Percentiles rank a stretch among this genome's conserved stretches.
Evolutionary conservation across 148 eudicot species (phyloP).

Genomic region (Rhododendron ferrugineum): DNA sequence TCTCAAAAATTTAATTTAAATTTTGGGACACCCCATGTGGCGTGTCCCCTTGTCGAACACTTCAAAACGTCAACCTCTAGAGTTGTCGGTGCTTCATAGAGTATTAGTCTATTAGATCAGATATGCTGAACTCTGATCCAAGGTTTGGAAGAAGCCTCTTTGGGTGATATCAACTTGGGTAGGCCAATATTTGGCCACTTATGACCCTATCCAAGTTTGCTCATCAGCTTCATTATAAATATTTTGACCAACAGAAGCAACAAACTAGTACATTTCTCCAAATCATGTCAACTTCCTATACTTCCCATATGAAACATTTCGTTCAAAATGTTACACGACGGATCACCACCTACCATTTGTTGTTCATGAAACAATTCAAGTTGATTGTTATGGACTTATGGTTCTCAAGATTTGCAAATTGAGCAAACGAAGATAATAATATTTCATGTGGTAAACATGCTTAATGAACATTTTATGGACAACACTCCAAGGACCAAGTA

Average conservation of each 20-base stretch:
- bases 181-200: background rate
- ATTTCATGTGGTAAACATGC: background rate
- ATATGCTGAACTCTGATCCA: background rate
- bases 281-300: background rate
- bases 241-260: background rate
- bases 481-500: background rate
- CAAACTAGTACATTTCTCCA: background rate
- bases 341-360: background rate
- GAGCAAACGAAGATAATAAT: background rate
- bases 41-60: no score
- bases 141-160: background rate
- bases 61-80: no score
- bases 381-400: background rate
- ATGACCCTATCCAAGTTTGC: background rate
- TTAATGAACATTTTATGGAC: background rate
- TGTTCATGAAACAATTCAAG: background rate
- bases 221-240: background rate
- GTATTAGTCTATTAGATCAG: background rate
- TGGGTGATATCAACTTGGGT: background rate
- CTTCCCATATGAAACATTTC: background rate
- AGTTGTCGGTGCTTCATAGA: no score
- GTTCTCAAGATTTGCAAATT: background rate
- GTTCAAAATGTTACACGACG: background rate
- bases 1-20: no score
- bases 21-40: no score